These are phyloP conservation scores for Gonium pectorale DNA, from an alignment of 139 green algal species.

Conservation along the genomic window DNA sequence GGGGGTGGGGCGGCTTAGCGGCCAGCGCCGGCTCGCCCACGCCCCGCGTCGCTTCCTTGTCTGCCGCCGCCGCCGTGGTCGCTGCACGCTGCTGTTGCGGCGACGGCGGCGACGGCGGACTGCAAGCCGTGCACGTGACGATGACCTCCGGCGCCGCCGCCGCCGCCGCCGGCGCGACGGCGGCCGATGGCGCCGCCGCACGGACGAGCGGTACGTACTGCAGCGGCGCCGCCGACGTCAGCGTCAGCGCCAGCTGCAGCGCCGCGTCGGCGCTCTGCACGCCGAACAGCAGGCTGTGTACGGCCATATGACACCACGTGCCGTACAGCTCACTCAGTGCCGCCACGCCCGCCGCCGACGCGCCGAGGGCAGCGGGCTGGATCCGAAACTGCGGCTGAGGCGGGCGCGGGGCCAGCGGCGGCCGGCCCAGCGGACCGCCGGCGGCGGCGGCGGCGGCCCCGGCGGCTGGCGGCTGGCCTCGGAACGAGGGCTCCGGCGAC, in stretches of 20 bases:
- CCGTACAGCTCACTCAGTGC: constrained; percentile 21
- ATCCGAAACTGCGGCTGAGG: not conserved
- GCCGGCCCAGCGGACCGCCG: not conserved
- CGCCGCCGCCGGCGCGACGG: no score
- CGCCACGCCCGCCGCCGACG: not conserved
- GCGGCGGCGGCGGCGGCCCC: not conserved
- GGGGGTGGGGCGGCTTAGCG: no score
- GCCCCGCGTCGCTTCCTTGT: no score
- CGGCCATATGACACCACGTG: constrained; percentile 2
- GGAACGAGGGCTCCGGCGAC: not conserved
- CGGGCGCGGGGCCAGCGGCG: no score
- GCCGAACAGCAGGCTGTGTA: constrained; percentile 1
- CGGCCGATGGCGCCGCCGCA: no score
- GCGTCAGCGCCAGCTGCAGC: constrained; percentile 22
- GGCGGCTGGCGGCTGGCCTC: not conserved
- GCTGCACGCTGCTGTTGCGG: not conserved
- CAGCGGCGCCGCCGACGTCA: constrained; percentile 29
- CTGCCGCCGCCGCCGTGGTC: no score
- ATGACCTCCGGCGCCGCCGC: no score
- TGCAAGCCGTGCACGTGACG: no score
- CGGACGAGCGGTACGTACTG: not conserved
- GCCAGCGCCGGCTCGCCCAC: not conserved
- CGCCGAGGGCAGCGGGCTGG: no score
- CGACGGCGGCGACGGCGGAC: not conserved
- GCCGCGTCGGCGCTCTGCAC: not conserved